Conservation (phyloP, 1,284 basidiomycete species). For the Marasmius oreades region DNA sequence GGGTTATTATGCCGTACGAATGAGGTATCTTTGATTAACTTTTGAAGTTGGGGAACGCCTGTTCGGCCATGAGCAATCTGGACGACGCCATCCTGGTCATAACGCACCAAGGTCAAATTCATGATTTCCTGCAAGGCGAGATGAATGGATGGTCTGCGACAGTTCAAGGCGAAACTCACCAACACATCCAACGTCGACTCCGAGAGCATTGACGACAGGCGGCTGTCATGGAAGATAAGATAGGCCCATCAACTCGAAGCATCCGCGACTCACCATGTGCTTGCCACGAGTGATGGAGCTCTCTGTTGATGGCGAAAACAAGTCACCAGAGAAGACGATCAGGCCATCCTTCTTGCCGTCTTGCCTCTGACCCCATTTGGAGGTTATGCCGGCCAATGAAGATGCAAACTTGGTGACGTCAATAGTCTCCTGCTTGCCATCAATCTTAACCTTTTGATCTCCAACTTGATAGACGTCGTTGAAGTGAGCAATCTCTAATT, state of each 20-base stretch:
- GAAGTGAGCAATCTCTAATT: conserved; percentile 17
- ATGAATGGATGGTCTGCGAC: background rate
- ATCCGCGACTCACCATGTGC: conserved; percentile 13
- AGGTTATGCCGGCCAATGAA: conserved; percentile 9
- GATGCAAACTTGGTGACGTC: conserved; percentile 18
- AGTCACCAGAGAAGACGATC: conserved; percentile 17
- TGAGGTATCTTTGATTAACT: conserved; percentile 34
- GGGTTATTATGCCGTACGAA: conserved; percentile 41
- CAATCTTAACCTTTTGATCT: conserved; percentile 13
- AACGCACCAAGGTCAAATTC: conserved; percentile 54
- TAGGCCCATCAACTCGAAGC: background rate
- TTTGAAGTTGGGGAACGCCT: conserved; percentile 23
- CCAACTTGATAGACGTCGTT: conserved; percentile 19
- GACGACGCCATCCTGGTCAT: background rate
- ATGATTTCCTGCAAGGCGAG: conserved; percentile 46
- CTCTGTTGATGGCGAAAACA: conserved; percentile 17
- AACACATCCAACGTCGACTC: background rate
- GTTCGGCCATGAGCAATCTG: background rate
- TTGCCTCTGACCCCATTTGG: conserved; percentile 10
- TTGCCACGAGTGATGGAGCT: conserved; percentile 16
- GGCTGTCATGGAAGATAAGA: background rate
- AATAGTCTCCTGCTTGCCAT: conserved; percentile 12
- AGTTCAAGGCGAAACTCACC: background rate
- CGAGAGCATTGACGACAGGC: background rate
- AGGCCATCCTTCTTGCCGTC: conserved; percentile 8